phyloP scores from a whole-genome alignment of 257 asterid genomes.

The Apocynum venetum region DNA sequence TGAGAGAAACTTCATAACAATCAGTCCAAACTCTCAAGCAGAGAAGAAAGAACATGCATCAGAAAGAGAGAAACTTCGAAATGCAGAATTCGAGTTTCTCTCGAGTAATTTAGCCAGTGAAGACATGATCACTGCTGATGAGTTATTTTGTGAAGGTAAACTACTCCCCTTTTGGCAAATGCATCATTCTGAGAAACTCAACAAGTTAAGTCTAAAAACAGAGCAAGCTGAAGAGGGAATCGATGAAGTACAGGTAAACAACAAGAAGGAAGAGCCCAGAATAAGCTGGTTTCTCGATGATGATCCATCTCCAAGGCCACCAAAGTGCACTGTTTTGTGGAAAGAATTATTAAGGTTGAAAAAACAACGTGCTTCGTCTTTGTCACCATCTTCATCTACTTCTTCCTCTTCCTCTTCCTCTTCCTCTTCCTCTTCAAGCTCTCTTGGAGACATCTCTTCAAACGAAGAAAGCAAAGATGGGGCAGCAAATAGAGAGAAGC shows the following conservation, averaged over 20 bases:
- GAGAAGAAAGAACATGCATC: slow-evolving; percentile 25
- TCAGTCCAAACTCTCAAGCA: slow-evolving; percentile 42
- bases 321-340: slow-evolving; percentile 84
- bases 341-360: slow-evolving; percentile 71
- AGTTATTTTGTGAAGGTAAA: slow-evolving; percentile 65
- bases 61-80: slow-evolving; percentile 23
- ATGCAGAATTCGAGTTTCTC: slow-evolving; percentile 69
- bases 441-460: slow-evolving; percentile 19
- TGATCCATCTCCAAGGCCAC: slow-evolving; percentile 94
- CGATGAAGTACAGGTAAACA: slow-evolving; percentile 4
- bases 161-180: slow-evolving; percentile 64
- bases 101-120: slow-evolving; percentile 29
- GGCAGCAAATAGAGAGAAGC: slow-evolving; percentile 32
- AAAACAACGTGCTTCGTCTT: slow-evolving; percentile 48
- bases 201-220: slow-evolving; percentile 37
- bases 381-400: slow-evolving; percentile 46
- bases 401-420: slow-evolving; percentile 40
- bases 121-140: slow-evolving; percentile 70
- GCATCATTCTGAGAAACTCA: slow-evolving; percentile 52
- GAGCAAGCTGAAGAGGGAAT: slow-evolving; percentile 19
- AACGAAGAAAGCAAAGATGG: slow-evolving; percentile 31
- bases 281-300: slow-evolving; percentile 73
- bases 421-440: slow-evolving; percentile 36
- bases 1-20: slow-evolving; percentile 66
- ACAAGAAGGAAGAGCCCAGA: slow-evolving; percentile 35